Evolutionary conservation across 2,329 filamentous ascomycete genomes (phyloP).

Genomic region (Aureobasidium pullulans): DNA sequence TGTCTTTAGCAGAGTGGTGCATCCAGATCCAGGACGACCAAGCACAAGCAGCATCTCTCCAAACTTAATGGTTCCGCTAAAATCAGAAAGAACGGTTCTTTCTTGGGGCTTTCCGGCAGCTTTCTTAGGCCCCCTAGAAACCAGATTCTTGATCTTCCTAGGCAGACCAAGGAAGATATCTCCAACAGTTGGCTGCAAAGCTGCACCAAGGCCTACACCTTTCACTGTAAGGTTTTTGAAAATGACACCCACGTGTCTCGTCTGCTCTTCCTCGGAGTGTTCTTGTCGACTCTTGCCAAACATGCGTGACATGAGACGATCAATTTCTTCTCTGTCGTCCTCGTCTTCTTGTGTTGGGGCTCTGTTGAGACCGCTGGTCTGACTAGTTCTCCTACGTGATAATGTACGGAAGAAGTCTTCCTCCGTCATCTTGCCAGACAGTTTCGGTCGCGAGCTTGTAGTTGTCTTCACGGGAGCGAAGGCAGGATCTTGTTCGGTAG

Average conservation of each 20-base stretch:
- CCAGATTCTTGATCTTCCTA: constrained; percentile 45
- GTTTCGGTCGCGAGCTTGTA: constrained; percentile 1
- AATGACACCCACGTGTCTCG: constrained; percentile 59
- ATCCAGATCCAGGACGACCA: constrained; percentile 61
- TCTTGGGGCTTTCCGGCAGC: constrained; percentile 47
- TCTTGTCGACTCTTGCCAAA: constrained; percentile 59
- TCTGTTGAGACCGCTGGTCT: constrained; percentile 23
- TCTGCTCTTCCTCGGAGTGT: constrained; percentile 62
- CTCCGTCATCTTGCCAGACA: constrained; percentile 32
- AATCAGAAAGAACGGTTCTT: constrained; percentile 51
- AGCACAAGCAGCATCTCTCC: constrained; percentile 87
- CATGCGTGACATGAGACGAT: constrained; percentile 61
- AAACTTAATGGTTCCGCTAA: constrained; percentile 52
- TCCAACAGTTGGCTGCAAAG: constrained; percentile 52
- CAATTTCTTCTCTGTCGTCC: constrained; percentile 47
- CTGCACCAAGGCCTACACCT: constrained; percentile 53
- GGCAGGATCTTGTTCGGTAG: neutral
- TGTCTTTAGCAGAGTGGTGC: constrained; percentile 49
- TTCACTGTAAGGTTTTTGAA: constrained; percentile 59
- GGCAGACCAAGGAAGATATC: constrained; percentile 57
- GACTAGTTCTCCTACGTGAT: constrained; percentile 42
- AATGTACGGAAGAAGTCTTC: constrained; percentile 46
- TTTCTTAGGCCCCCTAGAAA: constrained; percentile 36
- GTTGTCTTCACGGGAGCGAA: constrained; percentile 2
- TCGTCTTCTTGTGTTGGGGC: constrained; percentile 17